Conservation (phyloP, 2,329 filamentous ascomycete species). For the Trichoderma aggressivum region DNA sequence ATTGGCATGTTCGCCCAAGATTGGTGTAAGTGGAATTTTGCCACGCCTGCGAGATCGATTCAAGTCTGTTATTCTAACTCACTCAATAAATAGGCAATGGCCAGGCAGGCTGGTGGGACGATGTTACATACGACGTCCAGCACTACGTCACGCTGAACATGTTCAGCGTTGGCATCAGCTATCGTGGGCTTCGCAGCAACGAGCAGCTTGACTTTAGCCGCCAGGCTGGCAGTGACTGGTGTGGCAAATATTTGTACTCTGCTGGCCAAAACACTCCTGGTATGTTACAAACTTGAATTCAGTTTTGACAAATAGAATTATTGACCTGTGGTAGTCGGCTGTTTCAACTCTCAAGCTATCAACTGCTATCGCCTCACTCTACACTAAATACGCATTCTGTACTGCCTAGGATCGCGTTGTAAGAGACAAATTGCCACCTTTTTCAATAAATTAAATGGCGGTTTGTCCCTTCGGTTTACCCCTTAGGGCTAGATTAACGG, state of each 20-base stretch:
- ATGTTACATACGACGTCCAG: conserved; percentile 20
- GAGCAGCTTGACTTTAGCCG: conserved; percentile 24
- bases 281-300: background rate
- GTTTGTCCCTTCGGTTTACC: background rate
- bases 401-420: background rate
- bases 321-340: conserved; percentile 10
- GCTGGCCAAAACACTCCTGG: conserved; percentile 3
- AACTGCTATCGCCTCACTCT: conserved; percentile 31
- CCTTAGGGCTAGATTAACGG: background rate
- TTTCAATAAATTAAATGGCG: background rate
- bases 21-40: conserved; percentile 14
- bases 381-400: background rate
- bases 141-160: conserved; percentile 18
- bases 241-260: conserved; percentile 19
- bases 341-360: conserved; percentile 20
- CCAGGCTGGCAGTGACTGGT: conserved; percentile 18
- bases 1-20: conserved; percentile 22
- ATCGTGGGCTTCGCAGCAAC: conserved; percentile 21
- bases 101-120: conserved; percentile 21
- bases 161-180: conserved; percentile 23
- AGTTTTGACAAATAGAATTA: background rate
- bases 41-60: background rate
- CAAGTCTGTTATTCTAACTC: background rate
- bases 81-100: conserved; percentile 17
- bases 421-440: background rate